phyloP scores from a whole-genome alignment of 805 yeast species.

The Candida railenensis region DNA sequence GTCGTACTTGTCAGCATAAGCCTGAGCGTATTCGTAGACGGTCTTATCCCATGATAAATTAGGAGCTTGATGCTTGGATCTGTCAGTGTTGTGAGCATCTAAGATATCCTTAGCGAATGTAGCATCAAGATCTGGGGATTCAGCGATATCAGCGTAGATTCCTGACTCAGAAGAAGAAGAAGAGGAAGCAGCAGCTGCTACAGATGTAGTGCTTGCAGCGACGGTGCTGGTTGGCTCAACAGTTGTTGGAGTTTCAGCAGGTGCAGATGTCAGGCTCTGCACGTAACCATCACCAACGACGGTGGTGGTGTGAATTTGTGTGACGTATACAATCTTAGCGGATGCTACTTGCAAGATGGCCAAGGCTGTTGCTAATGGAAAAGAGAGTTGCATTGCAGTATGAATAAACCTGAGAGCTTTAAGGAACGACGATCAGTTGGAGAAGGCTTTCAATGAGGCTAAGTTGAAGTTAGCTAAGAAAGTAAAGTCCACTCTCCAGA shows the following conservation, averaged over 20 bases:
- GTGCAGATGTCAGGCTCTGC: conserved; percentile 4
- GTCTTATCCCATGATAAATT: conserved; percentile 55
- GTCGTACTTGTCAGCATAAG: conserved; percentile 45
- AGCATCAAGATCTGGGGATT: conserved; percentile 15
- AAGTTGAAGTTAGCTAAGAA: not conserved
- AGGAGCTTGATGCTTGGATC: conserved; percentile 53
- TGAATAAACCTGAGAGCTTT: not conserved
- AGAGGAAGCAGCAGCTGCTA: conserved; percentile 4
- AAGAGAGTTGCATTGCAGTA: conserved; percentile 4
- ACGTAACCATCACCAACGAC: conserved; percentile 18
- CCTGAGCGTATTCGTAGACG: conserved; percentile 54
- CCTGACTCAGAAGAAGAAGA: conserved; percentile 12
- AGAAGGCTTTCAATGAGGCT: not conserved
- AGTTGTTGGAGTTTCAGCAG: conserved; percentile 5
- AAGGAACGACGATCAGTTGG: conserved; percentile 1
- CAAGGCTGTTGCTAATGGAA: conserved; percentile 14
- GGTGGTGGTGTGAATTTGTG: conserved; percentile 25
- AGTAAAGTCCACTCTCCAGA: too few species aligned
- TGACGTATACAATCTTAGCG: conserved; percentile 27
- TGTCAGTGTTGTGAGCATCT: conserved; percentile 57
- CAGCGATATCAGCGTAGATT: conserved; percentile 14
- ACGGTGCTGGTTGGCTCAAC: conserved; percentile 9
- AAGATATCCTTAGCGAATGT: conserved; percentile 48
- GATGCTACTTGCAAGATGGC: conserved; percentile 18
- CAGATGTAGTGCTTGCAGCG: conserved; percentile 5